A percentile compares a stretch with the other conserved stretches of the same genome.
These are phyloP conservation scores for Liriodendron chinense DNA, from an alignment of 164 flowering plant genomes.

Conservation along the genomic window DNA sequence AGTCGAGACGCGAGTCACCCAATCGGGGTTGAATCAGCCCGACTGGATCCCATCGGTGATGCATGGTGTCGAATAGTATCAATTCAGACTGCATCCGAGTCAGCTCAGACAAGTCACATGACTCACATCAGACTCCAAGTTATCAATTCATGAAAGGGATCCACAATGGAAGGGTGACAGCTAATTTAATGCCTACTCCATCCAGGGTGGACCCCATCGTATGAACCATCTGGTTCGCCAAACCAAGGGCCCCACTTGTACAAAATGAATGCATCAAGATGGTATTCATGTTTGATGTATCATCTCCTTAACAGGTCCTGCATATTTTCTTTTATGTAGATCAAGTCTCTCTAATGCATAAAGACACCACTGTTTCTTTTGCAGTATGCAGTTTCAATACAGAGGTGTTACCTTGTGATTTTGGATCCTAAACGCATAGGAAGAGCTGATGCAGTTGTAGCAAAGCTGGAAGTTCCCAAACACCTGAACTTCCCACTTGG, in stretches of 20 bases:
- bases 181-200: no score
- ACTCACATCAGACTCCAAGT: no score
- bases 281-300: not conserved
- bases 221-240: not conserved
- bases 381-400: slow-evolving; percentile 86
- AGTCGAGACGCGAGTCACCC: no score
- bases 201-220: not conserved
- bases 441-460: slow-evolving; percentile 59
- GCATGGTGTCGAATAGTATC: no score
- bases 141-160: no score
- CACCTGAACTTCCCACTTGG: slow-evolving; percentile 80
- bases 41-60: no score
- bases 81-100: no score
- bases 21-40: no score
- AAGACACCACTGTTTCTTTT: slow-evolving; percentile 5
- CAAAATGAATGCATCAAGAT: not conserved
- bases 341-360: not conserved
- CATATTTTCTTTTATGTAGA: not conserved
- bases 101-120: no score
- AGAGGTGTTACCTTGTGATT: slow-evolving; percentile 74
- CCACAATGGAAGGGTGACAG: no score
- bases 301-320: not conserved
- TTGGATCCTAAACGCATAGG: slow-evolving; percentile 64
- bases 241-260: not conserved
- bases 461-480: slow-evolving; percentile 79